A percentile compares a stretch with the other conserved stretches of the same genome.
These are phyloP conservation scores for Termitomyces sp. DNA, from an alignment of 768 basidiomycete genomes.

Conservation along the genomic window DNA sequence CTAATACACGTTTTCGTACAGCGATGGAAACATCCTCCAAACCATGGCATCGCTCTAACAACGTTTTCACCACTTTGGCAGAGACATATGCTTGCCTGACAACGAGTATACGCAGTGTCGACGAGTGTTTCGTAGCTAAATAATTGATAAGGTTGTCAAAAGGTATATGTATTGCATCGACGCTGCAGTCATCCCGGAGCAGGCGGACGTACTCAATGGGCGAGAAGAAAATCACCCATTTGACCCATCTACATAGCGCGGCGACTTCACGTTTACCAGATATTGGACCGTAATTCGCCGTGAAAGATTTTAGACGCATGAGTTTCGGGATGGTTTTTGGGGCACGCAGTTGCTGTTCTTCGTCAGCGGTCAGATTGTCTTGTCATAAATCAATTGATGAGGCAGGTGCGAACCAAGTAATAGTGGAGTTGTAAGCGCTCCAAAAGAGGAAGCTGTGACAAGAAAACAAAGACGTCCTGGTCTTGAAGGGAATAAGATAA, in stretches of 20 bases:
- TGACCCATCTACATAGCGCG: slow-evolving; percentile 30
- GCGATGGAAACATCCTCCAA: slow-evolving; percentile 32
- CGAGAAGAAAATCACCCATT: slow-evolving; percentile 23
- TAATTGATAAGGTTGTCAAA: slow-evolving; percentile 30
- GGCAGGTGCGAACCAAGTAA: slow-evolving; percentile 39
- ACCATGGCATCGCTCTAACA: slow-evolving; percentile 24
- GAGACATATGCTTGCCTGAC: slow-evolving; percentile 12
- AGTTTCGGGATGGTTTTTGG: slow-evolving; percentile 18
- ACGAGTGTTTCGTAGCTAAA: slow-evolving; percentile 22
- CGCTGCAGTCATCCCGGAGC: slow-evolving; percentile 16
- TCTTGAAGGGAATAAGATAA: slow-evolving; percentile 56
- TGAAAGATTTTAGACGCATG: slow-evolving; percentile 23
- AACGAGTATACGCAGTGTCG: slow-evolving; percentile 23
- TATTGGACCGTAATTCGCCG: slow-evolving; percentile 20
- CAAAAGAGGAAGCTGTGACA: slow-evolving; percentile 34
- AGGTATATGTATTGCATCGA: slow-evolving; percentile 8
- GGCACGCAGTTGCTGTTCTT: slow-evolving; percentile 36
- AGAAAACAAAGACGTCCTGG: slow-evolving; percentile 43
- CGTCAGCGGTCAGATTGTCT: background rate
- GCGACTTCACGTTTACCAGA: slow-evolving; percentile 14
- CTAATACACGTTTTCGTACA: slow-evolving; percentile 24
- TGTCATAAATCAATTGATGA: background rate
- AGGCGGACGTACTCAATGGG: slow-evolving; percentile 25
- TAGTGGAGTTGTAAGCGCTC: slow-evolving; percentile 38
- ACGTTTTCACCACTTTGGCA: slow-evolving; percentile 11